A percentile compares a stretch with the other conserved stretches of the same genome.
These are phyloP conservation scores for Cladophialophora yegresii DNA, from an alignment of 2,329 filamentous ascomycete species.

Conservation along the genomic window DNA sequence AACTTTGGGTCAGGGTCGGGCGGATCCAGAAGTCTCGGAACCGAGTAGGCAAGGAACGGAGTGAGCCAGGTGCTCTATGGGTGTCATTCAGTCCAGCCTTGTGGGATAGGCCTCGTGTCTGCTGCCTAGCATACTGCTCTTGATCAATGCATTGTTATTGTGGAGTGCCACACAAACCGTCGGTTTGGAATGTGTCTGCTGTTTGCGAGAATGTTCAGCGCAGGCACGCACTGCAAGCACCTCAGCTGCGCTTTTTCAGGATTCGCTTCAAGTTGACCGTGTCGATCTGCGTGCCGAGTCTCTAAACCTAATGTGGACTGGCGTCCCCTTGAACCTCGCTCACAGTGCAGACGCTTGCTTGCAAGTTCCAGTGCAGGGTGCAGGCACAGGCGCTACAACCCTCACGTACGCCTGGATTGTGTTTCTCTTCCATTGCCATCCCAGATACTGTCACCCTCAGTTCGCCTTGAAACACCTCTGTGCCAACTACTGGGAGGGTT, in stretches of 20 bases:
- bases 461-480: background rate
- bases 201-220: conserved; percentile 13
- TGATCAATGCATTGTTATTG: background rate
- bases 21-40: background rate
- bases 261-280: conserved; percentile 4
- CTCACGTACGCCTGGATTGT: background rate
- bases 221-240: conserved; percentile 1
- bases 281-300: conserved; percentile 17
- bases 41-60: background rate
- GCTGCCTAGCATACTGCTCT: background rate
- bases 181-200: conserved; percentile 7
- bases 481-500: background rate
- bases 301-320: conserved; percentile 7
- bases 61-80: background rate
- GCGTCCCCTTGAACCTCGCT: conserved; percentile 11
- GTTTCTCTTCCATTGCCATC: background rate
- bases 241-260: conserved; percentile 3
- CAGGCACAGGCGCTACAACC: conserved; percentile 8
- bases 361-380: conserved; percentile 14
- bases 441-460: background rate
- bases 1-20: background rate
- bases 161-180: background rate
- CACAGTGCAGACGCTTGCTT: conserved; percentile 9
- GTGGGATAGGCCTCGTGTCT: background rate
- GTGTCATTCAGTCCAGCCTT: background rate